phyloP scores from a whole-genome alignment of 1,284 basidiomycete genomes.

The Singerocomus rubriflavus region DNA sequence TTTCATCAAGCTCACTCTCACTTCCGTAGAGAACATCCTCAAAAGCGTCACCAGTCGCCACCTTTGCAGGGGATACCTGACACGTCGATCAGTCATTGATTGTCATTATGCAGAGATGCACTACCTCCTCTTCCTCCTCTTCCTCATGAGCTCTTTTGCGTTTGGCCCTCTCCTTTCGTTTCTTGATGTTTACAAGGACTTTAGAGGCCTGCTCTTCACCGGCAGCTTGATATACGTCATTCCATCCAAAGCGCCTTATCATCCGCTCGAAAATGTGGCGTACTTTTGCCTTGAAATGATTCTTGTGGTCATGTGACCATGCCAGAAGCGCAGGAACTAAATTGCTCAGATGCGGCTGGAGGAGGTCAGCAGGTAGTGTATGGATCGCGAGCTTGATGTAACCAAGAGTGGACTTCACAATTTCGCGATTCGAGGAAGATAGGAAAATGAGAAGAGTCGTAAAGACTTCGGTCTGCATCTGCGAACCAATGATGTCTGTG shows the following conservation, averaged over 20 bases:
- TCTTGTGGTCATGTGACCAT: slow-evolving; percentile 98
- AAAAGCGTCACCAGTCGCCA: slow-evolving; percentile 78
- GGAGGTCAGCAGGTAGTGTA: slow-evolving; percentile 67
- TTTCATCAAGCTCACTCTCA: slow-evolving; percentile 80
- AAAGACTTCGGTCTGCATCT: slow-evolving; percentile 86
- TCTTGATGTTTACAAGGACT: slow-evolving; percentile 46
- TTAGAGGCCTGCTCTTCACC: slow-evolving; percentile 74
- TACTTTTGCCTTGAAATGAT: slow-evolving; percentile 98
- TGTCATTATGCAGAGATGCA: slow-evolving; percentile 1
- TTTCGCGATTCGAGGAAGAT: slow-evolving; percentile 92
- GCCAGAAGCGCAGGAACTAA: slow-evolving; percentile 84
- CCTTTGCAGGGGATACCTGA: slow-evolving; percentile 44
- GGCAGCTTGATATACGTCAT: slow-evolving; percentile 75
- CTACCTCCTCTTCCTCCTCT: slow-evolving; percentile 52
- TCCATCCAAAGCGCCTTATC: slow-evolving; percentile 88
- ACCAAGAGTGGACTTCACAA: slow-evolving; percentile 94
- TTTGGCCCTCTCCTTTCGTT: slow-evolving; percentile 82
- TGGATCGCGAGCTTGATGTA: slow-evolving; percentile 95
- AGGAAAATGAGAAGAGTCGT: slow-evolving; percentile 89
- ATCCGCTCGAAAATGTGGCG: slow-evolving; percentile 97
- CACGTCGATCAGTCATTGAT: slow-evolving; percentile 7
- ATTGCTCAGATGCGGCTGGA: slow-evolving; percentile 72
- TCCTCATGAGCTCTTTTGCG: slow-evolving; percentile 59
- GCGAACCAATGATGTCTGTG: slow-evolving; percentile 66
- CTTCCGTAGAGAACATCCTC: slow-evolving; percentile 95